A percentile compares a stretch with the other conserved stretches of the same genome.
Evolutionary conservation across 352 stramenopile species (phyloP).

Genomic region (Phytophthora melonis): DNA sequence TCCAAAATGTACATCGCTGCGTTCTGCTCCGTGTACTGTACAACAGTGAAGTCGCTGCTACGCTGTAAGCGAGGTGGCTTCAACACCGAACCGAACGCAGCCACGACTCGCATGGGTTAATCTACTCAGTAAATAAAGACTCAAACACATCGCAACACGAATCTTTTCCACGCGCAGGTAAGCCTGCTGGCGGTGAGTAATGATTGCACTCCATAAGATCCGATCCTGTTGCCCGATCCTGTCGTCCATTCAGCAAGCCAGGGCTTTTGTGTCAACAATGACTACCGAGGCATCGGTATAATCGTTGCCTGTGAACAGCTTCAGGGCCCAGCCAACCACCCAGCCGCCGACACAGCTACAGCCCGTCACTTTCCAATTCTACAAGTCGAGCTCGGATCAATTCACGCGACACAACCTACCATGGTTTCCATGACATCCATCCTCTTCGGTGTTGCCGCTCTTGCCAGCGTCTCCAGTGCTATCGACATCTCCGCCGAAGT

Average conservation of each 20-base stretch:
- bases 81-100: no score
- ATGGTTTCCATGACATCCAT: constrained; percentile 11
- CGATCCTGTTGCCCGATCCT: not conserved
- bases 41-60: no score
- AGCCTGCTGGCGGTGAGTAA: not conserved
- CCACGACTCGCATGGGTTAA: not conserved
- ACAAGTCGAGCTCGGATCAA: not conserved
- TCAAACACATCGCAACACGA: not conserved
- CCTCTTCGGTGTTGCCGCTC: constrained; percentile 2
- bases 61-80: no score
- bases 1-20: no score
- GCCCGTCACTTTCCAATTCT: not conserved
- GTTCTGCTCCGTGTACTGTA: no score
- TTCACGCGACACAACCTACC: not conserved
- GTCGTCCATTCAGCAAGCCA: not conserved
- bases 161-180: not conserved
- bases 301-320: not conserved
- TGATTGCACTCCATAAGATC: not conserved
- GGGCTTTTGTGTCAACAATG: not conserved
- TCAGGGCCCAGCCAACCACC: not conserved
- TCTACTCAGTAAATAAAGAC: not conserved
- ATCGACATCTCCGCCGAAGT: not conserved
- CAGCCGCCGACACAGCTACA: not conserved
- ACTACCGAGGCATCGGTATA: not conserved
- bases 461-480: constrained; percentile 1